Conservation (phyloP, 139 green algal genomes). For the Chlorella sp. region DNA sequence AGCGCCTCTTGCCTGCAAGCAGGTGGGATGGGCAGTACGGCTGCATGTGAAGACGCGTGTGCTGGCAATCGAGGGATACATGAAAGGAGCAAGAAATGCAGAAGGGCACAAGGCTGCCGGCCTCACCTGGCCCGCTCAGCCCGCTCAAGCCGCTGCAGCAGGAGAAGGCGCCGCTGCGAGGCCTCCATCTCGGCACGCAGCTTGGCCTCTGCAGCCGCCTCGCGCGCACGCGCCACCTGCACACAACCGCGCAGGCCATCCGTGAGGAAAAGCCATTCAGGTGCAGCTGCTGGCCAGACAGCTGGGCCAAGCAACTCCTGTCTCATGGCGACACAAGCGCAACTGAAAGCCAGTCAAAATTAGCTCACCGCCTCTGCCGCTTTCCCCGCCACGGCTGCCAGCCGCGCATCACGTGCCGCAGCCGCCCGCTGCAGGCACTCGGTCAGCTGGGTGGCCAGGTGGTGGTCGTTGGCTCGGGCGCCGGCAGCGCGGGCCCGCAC, state of each 20-base stretch:
- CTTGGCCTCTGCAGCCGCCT: constrained; percentile 14
- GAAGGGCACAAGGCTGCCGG: background rate
- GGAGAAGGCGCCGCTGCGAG: background rate
- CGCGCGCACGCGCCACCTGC: constrained; percentile 4
- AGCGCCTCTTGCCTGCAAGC: background rate
- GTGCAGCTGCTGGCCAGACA: too few relatives aligned
- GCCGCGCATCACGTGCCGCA: background rate
- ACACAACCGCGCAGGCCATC: background rate
- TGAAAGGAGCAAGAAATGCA: too few relatives aligned
- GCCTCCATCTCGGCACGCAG: constrained; percentile 6
- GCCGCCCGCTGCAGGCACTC: background rate
- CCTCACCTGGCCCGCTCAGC: constrained; percentile 5
- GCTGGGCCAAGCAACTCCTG: too few relatives aligned
- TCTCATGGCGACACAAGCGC: too few relatives aligned
- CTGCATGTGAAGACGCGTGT: too few relatives aligned
- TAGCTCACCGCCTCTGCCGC: background rate
- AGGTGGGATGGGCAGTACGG: too few relatives aligned
- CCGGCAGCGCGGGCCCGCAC: background rate
- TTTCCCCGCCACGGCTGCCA: background rate
- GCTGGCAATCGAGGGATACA: too few relatives aligned
- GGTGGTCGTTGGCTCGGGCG: background rate
- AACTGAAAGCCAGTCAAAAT: background rate
- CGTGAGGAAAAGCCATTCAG: too few relatives aligned
- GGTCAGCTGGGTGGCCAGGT: background rate
- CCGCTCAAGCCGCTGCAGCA: constrained; percentile 16